phyloP scores from a whole-genome alignment of 345 rosid species.

The Brassica rapa region DNA sequence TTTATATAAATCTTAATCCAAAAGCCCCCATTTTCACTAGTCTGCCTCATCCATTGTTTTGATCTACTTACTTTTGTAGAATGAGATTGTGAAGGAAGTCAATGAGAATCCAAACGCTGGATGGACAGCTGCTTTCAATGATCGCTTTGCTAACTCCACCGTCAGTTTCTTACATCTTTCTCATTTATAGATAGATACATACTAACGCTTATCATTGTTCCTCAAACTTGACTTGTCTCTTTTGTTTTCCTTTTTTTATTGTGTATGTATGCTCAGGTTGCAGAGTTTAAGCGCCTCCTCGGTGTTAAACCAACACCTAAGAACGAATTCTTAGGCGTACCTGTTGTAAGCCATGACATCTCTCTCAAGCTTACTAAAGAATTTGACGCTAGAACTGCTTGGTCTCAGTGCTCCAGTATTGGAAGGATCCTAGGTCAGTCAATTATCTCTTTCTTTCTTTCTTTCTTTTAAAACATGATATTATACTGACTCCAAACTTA shows the following conservation, averaged over 20 bases:
- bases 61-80: constrained; percentile 42
- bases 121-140: constrained; percentile 79
- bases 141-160: constrained; percentile 66
- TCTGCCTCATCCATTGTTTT: constrained; percentile 9
- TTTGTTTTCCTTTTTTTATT: neutral
- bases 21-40: neutral
- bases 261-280: constrained; percentile 52
- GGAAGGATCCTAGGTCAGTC: constrained; percentile 74
- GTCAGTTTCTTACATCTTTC: constrained; percentile 48
- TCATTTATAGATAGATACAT: neutral
- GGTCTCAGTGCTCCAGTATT: constrained; percentile 79
- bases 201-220: neutral
- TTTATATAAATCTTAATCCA: constrained; percentile 19
- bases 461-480: too few relatives aligned
- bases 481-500: too few relatives aligned
- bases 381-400: constrained; percentile 85
- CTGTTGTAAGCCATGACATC: constrained; percentile 62
- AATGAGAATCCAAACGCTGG: constrained; percentile 81
- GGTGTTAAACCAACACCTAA: constrained; percentile 76
- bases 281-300: constrained; percentile 72
- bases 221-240: neutral
- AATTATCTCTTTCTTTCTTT: too few relatives aligned
- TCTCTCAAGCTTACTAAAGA: constrained; percentile 63
- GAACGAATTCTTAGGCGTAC: constrained; percentile 51
- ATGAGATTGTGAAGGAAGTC: constrained; percentile 65